A percentile compares a stretch with the other conserved stretches of the same genome.
These are phyloP conservation scores for Naganishia antarctica DNA, from an alignment of 768 basidiomycete genomes.

Conservation along the genomic window DNA sequence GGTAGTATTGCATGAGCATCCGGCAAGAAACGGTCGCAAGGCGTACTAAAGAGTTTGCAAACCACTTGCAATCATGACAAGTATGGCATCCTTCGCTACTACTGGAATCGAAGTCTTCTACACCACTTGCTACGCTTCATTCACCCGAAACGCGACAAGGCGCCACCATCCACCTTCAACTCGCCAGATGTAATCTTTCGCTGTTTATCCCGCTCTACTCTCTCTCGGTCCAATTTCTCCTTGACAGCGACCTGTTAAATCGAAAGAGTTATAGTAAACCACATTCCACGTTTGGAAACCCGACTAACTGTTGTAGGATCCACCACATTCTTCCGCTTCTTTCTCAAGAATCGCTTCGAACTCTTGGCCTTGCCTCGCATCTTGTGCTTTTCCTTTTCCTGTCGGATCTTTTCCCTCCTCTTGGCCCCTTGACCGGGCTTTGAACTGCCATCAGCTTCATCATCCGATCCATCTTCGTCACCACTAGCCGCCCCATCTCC, in stretches of 20 bases:
- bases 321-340: slow-evolving; percentile 91
- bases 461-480: slow-evolving; percentile 41
- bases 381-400: slow-evolving; percentile 61
- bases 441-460: slow-evolving; percentile 43
- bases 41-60: no score
- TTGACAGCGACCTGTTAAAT: slow-evolving; percentile 57
- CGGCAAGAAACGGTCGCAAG: no score
- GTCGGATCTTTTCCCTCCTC: slow-evolving; percentile 38
- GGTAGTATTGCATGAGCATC: no score
- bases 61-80: no score
- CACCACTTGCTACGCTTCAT: no score
- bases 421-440: slow-evolving; percentile 51
- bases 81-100: no score
- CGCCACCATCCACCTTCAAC: slow-evolving; percentile 29
- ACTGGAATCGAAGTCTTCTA: no score
- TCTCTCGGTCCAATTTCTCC: slow-evolving; percentile 62
- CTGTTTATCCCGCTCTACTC: slow-evolving; percentile 51
- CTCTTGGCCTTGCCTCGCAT: slow-evolving; percentile 80
- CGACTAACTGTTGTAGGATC: slow-evolving; percentile 61
- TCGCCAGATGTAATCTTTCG: slow-evolving; percentile 27
- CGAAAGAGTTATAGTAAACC: neutral
- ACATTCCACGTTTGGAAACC: neutral
- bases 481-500: slow-evolving; percentile 58
- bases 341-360: slow-evolving; percentile 74
- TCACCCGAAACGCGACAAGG: slow-evolving; percentile 27